Conservation (phyloP, 192 early-diverging fungal genomes). For the Helicostylum pulchrum region DNA sequence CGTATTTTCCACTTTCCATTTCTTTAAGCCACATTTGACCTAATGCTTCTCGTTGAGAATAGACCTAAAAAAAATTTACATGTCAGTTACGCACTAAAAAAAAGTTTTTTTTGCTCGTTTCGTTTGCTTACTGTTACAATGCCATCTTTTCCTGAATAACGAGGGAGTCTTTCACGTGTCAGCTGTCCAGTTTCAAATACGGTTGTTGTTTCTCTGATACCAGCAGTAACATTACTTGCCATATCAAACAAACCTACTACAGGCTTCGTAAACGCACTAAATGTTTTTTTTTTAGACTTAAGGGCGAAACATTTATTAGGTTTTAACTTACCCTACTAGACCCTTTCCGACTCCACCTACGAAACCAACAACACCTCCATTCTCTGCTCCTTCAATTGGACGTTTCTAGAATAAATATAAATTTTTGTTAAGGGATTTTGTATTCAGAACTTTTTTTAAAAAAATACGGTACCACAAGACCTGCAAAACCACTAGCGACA, state of each 20-base stretch:
- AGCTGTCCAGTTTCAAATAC: slow-evolving; percentile 76
- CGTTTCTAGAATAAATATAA: slow-evolving; percentile 40
- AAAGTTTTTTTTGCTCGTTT: background rate
- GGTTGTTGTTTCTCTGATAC: slow-evolving; percentile 81
- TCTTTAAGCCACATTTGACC: slow-evolving; percentile 76
- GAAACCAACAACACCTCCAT: slow-evolving; percentile 78
- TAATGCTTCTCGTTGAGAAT: slow-evolving; percentile 66
- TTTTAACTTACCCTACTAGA: slow-evolving; percentile 51
- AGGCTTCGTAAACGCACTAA: slow-evolving; percentile 78
- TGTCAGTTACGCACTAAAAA: background rate
- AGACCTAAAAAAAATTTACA: slow-evolving; percentile 38
- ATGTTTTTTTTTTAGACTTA: background rate
- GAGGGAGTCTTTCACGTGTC: slow-evolving; percentile 72
- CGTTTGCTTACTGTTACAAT: slow-evolving; percentile 49
- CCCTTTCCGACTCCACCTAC: slow-evolving; percentile 84
- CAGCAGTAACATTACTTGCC: slow-evolving; percentile 78
- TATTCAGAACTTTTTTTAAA: background rate
- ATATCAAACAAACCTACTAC: slow-evolving; percentile 84
- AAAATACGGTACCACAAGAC: slow-evolving; percentile 55
- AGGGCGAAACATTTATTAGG: background rate
- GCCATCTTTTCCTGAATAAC: slow-evolving; percentile 66
- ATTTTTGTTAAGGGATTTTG: background rate
- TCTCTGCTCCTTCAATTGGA: slow-evolving; percentile 75
- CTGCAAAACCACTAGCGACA: slow-evolving; percentile 73
- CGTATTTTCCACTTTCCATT: slow-evolving; percentile 60